Evolutionary conservation across 352 stramenopile genomes (phyloP), one percentile per base, ranked within the genome.

Genomic region (Pythium guiyangense): DNA sequence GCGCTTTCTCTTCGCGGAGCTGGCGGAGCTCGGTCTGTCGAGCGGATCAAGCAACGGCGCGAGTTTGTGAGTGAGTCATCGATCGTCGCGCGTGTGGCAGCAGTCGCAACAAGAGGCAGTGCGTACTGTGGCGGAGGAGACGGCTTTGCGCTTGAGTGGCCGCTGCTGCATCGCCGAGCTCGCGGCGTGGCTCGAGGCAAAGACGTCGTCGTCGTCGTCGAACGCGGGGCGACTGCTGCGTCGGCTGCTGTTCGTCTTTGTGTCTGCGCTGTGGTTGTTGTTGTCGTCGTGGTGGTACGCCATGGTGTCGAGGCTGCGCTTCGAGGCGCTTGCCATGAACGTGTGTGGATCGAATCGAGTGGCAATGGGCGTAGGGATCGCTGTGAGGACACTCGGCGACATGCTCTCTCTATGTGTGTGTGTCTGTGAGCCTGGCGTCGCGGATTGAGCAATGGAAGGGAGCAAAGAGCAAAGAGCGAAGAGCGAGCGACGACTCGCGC

Each of bases 1-100:
- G 54, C 4, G 62, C 59, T 17, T 62, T 54, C 49, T 87, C 72
- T 44, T 76, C 69, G 14, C 77, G 77, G 4, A 87, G 54, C 29
- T 64, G 57, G 0, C 74, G 71, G 40, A 87, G 65, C 48, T 87
- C 77, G 55, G 81, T 69, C 74, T 79, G 45, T 47, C 12, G 22
- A 22, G 49, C 26, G 22, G 15, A 15, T 17, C 25, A 8, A 18
- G 29, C 17, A 40, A 18, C 47, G 48, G 50, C 35, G 51, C 42
- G 35, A 40, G 11, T 44, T 2, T 6, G 39, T 45, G 39, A 10
- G 2, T n/a, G 3, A 52, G 52, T 25, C 20, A 29, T 47, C 15
- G n/a, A 29, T 54, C 5, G 1, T 8, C 2, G 31, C 11, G 4
- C 31, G 31, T 34, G 29, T 34, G 29, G 29, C 8, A 34, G 29